Conservation (phyloP, 2,329 filamentous ascomycete genomes). For the Alternaria gaisen region DNA sequence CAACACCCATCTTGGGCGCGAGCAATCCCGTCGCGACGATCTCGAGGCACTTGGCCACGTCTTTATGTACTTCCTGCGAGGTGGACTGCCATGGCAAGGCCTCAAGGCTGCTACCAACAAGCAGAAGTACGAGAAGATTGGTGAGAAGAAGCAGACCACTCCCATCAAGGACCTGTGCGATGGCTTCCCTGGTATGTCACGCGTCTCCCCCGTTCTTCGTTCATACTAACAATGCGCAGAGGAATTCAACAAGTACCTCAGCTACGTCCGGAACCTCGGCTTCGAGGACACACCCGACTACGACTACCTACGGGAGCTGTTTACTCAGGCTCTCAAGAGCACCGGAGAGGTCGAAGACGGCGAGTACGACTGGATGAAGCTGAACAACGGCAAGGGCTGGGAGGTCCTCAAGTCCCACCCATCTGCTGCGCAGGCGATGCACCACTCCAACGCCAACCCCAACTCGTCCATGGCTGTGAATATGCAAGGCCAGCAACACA, state of each 20-base stretch:
- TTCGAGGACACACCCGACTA: constrained; percentile 99
- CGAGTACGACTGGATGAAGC: constrained; percentile 99
- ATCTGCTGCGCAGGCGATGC: constrained; percentile 74
- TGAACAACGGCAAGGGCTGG: constrained; percentile 93
- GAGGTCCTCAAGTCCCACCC: constrained; percentile 78
- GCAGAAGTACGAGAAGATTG: constrained; percentile 99
- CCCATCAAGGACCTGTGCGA: constrained; percentile 96
- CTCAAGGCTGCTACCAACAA: constrained; percentile 77
- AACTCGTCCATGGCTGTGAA: constrained; percentile 84
- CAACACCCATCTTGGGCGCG: constrained; percentile 96
- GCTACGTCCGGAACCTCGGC: constrained; percentile 95
- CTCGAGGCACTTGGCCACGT: constrained; percentile 82
- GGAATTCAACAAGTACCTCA: constrained; percentile 97
- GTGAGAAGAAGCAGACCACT: constrained; percentile 99
- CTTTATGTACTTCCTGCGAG: constrained; percentile 74
- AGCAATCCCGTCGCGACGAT: constrained; percentile 95
- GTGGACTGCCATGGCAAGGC: constrained; percentile 73
- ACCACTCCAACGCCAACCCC: constrained; percentile 79
- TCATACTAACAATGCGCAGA: constrained; percentile 61
- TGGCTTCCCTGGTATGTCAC: constrained; percentile 76
- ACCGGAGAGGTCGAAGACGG: constrained; percentile 95
- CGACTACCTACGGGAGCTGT: constrained; percentile 94
- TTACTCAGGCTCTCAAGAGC: constrained; percentile 95
- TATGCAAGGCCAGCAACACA: constrained; percentile 75
- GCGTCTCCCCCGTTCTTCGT: background rate